Evolutionary conservation across 2,329 filamentous ascomycete species (phyloP).

Genomic region (Calonectria montana): DNA sequence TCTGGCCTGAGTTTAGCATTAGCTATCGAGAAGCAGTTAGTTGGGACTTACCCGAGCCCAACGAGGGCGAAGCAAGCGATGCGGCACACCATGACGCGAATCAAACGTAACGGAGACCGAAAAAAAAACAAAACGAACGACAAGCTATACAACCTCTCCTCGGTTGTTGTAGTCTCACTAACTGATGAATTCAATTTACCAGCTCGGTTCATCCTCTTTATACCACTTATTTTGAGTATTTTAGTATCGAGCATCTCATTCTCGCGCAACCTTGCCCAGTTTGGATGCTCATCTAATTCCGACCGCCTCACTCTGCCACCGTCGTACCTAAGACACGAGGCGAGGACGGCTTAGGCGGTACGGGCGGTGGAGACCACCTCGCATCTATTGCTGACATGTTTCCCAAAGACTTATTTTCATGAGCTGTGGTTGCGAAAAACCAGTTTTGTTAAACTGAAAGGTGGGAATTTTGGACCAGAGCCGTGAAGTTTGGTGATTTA

Average conservation of each 20-base stretch:
- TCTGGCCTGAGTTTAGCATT: slow-evolving; percentile 35
- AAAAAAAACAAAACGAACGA: slow-evolving; percentile 39
- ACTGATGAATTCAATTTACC: slow-evolving; percentile 5
- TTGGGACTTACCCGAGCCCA: slow-evolving; percentile 42
- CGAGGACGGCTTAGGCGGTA: background rate
- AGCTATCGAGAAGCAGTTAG: background rate
- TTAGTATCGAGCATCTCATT: background rate
- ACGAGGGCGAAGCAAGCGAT: slow-evolving; percentile 41
- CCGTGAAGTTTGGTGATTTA: background rate
- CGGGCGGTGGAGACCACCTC: slow-evolving; percentile 18
- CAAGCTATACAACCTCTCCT: slow-evolving; percentile 26
- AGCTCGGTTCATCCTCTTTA: slow-evolving; percentile 38
- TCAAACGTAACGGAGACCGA: slow-evolving; percentile 6
- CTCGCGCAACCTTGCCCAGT: slow-evolving; percentile 29
- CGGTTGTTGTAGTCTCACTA: slow-evolving; percentile 35
- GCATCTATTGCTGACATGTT: slow-evolving; percentile 1
- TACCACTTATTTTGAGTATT: slow-evolving; percentile 24
- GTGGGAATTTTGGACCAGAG: background rate
- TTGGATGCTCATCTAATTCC: slow-evolving; percentile 6
- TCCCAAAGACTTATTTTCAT: background rate
- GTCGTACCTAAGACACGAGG: slow-evolving; percentile 31
- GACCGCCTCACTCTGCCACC: slow-evolving; percentile 29
- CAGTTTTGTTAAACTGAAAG: background rate
- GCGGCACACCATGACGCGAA: slow-evolving; percentile 35
- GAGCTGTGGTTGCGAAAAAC: background rate